Percentiles rank a stretch among this genome's conserved stretches.
Conservation (phyloP, 257 asterid species). For the Ocimum tenuiflorum region DNA sequence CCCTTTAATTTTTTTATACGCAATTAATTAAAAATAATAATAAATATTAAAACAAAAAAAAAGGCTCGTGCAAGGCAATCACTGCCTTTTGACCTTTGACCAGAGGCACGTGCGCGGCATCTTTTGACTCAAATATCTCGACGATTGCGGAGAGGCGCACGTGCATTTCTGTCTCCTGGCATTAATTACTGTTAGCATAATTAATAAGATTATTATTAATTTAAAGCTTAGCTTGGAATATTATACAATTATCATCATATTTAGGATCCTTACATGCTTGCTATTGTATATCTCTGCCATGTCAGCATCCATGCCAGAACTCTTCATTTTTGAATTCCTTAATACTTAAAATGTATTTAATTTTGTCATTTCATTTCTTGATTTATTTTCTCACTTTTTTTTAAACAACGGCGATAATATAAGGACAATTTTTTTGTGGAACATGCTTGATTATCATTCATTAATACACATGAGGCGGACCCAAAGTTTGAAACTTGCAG, state of each 20-base stretch:
- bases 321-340: constrained; percentile 12
- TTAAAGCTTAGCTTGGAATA: neutral
- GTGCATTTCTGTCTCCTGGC: constrained; percentile 26
- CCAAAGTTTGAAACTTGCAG: no score
- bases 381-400: no score
- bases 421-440: no score
- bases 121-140: constrained; percentile 58
- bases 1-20: neutral
- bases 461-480: no score
- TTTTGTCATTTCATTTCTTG: no score
- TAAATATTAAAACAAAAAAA: neutral
- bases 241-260: constrained; percentile 7
- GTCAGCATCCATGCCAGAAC: constrained; percentile 17
- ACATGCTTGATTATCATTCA: no score
- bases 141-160: constrained; percentile 38
- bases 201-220: neutral
- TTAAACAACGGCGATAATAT: no score
- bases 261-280: constrained; percentile 20
- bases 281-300: constrained; percentile 12
- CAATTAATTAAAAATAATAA: neutral
- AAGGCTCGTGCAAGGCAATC: constrained; percentile 56
- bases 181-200: constrained; percentile 20
- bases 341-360: no score
- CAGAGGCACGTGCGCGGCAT: constrained; percentile 61
- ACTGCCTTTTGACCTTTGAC: constrained; percentile 61